These are phyloP conservation scores for Candida dendrica DNA, from an alignment of 805 yeast genomes.

Conservation along the genomic window DNA sequence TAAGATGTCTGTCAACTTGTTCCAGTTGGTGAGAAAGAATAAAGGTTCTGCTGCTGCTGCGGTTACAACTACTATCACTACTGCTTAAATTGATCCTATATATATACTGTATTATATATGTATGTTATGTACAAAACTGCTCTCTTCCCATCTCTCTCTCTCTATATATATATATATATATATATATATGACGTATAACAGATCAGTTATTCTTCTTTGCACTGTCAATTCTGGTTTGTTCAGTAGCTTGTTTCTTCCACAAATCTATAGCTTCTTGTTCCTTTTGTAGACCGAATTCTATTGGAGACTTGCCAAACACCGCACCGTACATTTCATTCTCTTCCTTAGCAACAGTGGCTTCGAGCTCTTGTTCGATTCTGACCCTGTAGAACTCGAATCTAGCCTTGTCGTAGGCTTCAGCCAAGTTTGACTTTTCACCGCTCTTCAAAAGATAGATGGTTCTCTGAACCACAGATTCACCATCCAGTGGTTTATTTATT, in stretches of 20 bases:
- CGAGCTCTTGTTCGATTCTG: slow-evolving; percentile 78
- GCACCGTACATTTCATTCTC: slow-evolving; percentile 86
- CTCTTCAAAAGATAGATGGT: slow-evolving; percentile 46
- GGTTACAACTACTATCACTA: no score
- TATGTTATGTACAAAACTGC: no score
- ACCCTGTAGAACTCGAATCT: slow-evolving; percentile 82
- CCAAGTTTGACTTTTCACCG: slow-evolving; percentile 21
- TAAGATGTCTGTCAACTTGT: slow-evolving; percentile 34
- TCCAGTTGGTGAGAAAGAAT: slow-evolving; percentile 27
- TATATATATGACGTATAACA: neutral
- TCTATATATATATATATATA: neutral
- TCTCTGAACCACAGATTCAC: slow-evolving; percentile 82
- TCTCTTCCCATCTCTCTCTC: no score
- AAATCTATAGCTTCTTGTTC: slow-evolving; percentile 67
- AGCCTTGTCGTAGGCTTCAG: slow-evolving; percentile 77
- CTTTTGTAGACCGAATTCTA: slow-evolving; percentile 56
- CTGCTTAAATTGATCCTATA: neutral
- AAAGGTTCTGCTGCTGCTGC: no score
- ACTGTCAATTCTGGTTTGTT: slow-evolving; percentile 35
- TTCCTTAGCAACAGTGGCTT: slow-evolving; percentile 64
- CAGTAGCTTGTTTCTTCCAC: slow-evolving; percentile 69
- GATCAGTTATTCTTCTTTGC: slow-evolving; percentile 9
- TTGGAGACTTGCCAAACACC: slow-evolving; percentile 49
- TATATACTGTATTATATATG: neutral
- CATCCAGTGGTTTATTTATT: slow-evolving; percentile 67